Conservation (phyloP, 2,329 filamentous ascomycete genomes). For the Fusarium caatingaense region DNA sequence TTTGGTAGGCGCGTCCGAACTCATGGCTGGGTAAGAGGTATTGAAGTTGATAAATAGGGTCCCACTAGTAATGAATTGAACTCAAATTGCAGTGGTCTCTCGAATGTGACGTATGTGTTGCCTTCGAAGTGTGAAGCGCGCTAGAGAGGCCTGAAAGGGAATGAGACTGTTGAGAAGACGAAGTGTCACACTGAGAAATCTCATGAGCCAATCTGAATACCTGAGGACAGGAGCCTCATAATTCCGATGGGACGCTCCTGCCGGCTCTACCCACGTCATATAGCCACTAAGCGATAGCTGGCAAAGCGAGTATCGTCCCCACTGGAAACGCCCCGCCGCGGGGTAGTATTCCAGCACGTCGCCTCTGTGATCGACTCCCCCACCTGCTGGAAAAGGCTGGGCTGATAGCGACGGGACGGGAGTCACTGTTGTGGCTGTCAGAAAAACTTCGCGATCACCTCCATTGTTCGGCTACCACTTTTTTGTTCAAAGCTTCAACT, state of each 20-base stretch:
- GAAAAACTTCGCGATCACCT: conserved; percentile 28
- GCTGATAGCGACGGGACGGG: neutral
- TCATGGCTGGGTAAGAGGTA: conserved; percentile 10
- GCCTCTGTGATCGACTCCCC: conserved; percentile 16
- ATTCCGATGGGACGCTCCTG: neutral
- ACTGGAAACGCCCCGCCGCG: conserved; percentile 22
- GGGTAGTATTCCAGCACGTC: conserved; percentile 20
- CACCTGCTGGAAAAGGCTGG: neutral
- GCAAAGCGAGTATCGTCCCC: neutral
- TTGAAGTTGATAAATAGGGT: neutral
- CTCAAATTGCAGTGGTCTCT: no score
- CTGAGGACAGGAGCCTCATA: neutral
- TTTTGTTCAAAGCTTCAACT: neutral
- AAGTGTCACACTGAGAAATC: neutral
- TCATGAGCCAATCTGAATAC: neutral
- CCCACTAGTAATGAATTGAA: neutral
- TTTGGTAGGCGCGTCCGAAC: conserved; percentile 3
- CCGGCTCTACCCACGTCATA: neutral
- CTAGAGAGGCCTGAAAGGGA: no score
- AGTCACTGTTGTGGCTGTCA: neutral
- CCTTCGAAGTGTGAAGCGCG: neutral
- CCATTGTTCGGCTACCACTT: neutral
- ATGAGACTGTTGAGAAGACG: neutral
- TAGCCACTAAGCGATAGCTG: neutral
- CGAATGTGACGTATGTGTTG: neutral